Conservation (phyloP, 2,329 filamentous ascomycete species). For the Neofusicoccum kwambonambiense region DNA sequence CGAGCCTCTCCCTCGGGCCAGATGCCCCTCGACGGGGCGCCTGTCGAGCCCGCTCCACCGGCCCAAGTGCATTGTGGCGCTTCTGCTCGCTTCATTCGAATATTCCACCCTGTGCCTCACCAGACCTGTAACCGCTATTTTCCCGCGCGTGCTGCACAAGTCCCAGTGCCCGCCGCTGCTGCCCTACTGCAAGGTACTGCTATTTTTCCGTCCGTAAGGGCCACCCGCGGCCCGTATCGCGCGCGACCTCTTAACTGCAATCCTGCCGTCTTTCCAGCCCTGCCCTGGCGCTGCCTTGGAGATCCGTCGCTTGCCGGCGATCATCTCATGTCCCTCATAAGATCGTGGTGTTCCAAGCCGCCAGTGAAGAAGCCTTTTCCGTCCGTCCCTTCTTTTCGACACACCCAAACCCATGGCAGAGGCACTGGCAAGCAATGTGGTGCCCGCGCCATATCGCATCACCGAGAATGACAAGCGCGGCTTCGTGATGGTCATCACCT, state of each 20-base stretch:
- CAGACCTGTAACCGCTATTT: background rate
- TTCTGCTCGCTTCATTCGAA: background rate
- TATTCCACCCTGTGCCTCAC: background rate
- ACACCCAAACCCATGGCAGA: background rate
- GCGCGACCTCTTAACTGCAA: background rate
- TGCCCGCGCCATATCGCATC: constrained; percentile 31
- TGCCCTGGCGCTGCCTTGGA: background rate
- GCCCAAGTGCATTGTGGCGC: background rate
- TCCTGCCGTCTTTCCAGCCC: background rate
- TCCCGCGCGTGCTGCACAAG: background rate
- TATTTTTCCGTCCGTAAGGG: background rate
- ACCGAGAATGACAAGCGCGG: constrained; percentile 32
- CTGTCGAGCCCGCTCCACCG: background rate
- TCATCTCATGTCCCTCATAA: background rate
- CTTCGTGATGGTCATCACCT: constrained; percentile 33
- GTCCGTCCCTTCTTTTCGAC: background rate
- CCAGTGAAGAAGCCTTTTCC: background rate
- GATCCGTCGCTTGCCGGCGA: background rate
- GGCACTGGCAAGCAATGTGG: background rate
- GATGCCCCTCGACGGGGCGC: background rate
- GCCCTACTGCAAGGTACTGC: background rate
- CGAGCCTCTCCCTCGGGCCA: no score
- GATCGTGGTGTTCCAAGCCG: background rate
- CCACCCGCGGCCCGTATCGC: no score
- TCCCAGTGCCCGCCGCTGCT: background rate